Evolutionary conservation across 1,284 basidiomycete species (phyloP).

Genomic region (Ganoderma lucidum): DNA sequence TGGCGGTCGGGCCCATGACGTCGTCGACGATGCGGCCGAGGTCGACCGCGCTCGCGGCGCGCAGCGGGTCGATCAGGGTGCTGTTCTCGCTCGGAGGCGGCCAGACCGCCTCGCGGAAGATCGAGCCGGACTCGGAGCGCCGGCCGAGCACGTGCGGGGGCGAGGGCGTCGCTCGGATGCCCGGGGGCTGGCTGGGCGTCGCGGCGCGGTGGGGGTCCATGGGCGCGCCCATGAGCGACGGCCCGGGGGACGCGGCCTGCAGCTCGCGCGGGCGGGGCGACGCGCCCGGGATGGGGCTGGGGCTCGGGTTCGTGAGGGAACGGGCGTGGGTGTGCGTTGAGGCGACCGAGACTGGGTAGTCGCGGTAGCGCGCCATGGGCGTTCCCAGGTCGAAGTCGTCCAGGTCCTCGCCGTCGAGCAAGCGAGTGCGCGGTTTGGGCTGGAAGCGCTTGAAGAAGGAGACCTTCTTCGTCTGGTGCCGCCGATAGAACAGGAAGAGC

Average conservation of each 20-base stretch:
- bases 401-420: conserved; percentile 56
- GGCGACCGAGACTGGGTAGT: conserved; percentile 41
- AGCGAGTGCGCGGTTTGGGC: conserved; percentile 46
- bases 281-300: conserved; percentile 12
- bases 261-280: conserved; percentile 26
- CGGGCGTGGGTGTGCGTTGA: conserved; percentile 25
- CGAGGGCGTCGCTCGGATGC: conserved; percentile 21
- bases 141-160: conserved; percentile 49
- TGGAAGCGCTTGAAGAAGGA: conserved; percentile 48
- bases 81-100: conserved; percentile 51
- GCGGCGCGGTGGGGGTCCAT: conserved; percentile 32
- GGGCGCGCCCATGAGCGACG: conserved; percentile 19
- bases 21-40: conserved; percentile 56
- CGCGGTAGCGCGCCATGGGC: conserved; percentile 41
- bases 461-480: conserved; percentile 50
- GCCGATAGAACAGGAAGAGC: conserved; percentile 50
- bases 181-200: conserved; percentile 14
- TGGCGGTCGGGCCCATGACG: conserved; percentile 55
- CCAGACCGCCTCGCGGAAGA: conserved; percentile 61
- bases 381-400: conserved; percentile 46
- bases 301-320: conserved; percentile 1
- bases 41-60: conserved; percentile 45
- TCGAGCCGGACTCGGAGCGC: conserved; percentile 54
- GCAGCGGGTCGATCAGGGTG: conserved; percentile 54
- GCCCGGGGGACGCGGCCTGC: conserved; percentile 20